Evolutionary conservation across 2,329 filamentous ascomycete genomes (phyloP).

Genomic region (Camptophora hylomeconis): DNA sequence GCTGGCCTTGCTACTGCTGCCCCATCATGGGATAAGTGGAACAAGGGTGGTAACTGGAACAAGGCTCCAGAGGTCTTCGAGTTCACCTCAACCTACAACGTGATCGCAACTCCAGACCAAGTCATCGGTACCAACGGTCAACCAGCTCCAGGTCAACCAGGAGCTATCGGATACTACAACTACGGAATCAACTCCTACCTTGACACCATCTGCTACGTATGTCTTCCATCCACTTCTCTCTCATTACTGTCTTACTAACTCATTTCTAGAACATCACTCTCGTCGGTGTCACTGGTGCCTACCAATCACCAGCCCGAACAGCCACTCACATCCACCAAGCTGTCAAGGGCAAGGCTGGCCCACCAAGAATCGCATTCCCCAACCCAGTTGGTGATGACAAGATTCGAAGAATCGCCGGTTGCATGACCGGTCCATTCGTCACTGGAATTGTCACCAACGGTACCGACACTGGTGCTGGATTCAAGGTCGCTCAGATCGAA

Average conservation of each 20-base stretch:
- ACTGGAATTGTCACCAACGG: conserved; percentile 31
- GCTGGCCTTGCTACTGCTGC: conserved; percentile 2
- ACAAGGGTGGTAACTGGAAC: background rate
- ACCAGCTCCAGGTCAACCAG: conserved; percentile 26
- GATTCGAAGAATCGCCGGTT: conserved; percentile 13
- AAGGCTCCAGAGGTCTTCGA: conserved; percentile 4
- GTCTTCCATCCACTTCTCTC: conserved; percentile 2
- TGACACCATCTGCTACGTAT: conserved; percentile 29
- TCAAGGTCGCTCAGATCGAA: conserved; percentile 39
- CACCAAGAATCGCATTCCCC: conserved; percentile 40
- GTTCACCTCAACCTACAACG: conserved; percentile 38
- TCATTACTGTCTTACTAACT: no score
- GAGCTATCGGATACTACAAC: conserved; percentile 37
- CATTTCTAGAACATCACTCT: conserved; percentile 35
- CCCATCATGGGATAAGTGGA: background rate
- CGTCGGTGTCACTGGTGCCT: conserved; percentile 36
- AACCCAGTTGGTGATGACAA: conserved; percentile 32
- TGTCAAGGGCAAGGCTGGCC: conserved; percentile 32
- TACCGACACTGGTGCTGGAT: conserved; percentile 33
- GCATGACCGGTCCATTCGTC: conserved; percentile 26
- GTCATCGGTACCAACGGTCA: conserved; percentile 24
- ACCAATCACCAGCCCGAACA: conserved; percentile 37
- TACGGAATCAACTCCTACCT: conserved; percentile 39
- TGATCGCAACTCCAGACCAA: conserved; percentile 37
- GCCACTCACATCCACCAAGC: conserved; percentile 45